A percentile compares a stretch with the other conserved stretches of the same genome.
phyloP scores from a whole-genome alignment of 805 yeast species.

The Candida quercuum region DNA sequence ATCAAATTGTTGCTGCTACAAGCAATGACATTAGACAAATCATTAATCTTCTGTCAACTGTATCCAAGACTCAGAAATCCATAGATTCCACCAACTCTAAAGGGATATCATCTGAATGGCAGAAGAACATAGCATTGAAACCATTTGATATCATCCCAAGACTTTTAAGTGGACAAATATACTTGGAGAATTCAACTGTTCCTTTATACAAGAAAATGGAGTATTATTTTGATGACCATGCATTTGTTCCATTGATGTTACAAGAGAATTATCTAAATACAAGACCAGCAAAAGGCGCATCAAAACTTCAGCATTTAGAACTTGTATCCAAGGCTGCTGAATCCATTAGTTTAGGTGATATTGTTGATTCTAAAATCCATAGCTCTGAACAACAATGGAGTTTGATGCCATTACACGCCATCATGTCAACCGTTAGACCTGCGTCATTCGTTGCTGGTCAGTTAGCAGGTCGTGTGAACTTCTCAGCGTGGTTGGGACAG shows the following conservation, averaged over 20 bases:
- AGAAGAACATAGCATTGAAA: constrained; percentile 82
- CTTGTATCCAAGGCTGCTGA: constrained; percentile 78
- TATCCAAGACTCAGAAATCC: constrained; percentile 62
- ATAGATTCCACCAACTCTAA: constrained; percentile 62
- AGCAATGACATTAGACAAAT: constrained; percentile 92
- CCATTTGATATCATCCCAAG: constrained; percentile 86
- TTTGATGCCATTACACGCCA: constrained; percentile 84
- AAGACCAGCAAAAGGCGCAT: constrained; percentile 42
- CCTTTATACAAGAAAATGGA: constrained; percentile 78
- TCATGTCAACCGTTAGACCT: constrained; percentile 81
- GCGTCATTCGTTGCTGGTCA: constrained; percentile 70
- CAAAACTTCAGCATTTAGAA: constrained; percentile 49
- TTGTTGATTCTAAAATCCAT: constrained; percentile 76
- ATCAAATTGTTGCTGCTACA: constrained; percentile 78
- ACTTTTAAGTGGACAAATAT: constrained; percentile 56
- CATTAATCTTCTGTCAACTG: constrained; percentile 82
- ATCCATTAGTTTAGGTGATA: constrained; percentile 78
- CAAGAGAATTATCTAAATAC: constrained; percentile 86
- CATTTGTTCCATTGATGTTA: constrained; percentile 90
- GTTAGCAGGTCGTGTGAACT: constrained; percentile 62
- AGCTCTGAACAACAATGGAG: constrained; percentile 94
- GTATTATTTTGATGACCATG: constrained; percentile 89
- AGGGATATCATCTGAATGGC: constrained; percentile 66
- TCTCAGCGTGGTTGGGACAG: constrained; percentile 86
- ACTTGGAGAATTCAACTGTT: constrained; percentile 45